Conservation (phyloP, 1,139 yeast species). For the Nakaseomyces nivariensis region DNA sequence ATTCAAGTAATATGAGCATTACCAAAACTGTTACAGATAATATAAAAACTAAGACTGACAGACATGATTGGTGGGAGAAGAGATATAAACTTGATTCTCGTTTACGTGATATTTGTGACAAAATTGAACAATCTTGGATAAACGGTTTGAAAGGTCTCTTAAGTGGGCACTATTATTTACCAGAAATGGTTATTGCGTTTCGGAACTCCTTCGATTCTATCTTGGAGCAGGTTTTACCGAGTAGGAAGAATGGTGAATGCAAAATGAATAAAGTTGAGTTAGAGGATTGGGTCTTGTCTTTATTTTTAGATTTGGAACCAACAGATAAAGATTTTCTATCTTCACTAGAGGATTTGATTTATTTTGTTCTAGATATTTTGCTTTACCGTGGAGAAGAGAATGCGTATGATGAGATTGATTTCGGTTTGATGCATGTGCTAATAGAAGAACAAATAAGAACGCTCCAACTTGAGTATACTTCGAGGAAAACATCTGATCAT, state of each 20-base stretch:
- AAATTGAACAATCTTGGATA: constrained; percentile 61
- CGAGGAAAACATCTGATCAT: constrained; percentile 35
- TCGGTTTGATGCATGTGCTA: constrained; percentile 43
- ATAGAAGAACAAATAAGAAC: constrained; percentile 38
- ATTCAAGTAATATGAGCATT: constrained; percentile 53
- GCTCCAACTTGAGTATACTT: constrained; percentile 17
- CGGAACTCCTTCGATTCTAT: constrained; percentile 32
- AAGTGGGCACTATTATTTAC: constrained; percentile 34
- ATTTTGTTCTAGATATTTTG: constrained; percentile 50
- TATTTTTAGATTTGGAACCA: constrained; percentile 42
- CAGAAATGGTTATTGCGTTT: constrained; percentile 31
- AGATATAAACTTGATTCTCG: constrained; percentile 54
- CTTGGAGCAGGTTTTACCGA: constrained; percentile 31
- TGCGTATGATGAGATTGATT: constrained; percentile 55
- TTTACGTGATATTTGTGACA: constrained; percentile 43
- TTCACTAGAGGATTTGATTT: constrained; percentile 53
- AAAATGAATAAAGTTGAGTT: constrained; percentile 31
- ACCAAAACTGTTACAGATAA: constrained; percentile 39
- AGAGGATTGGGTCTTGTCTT: constrained; percentile 41
- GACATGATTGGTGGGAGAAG: constrained; percentile 69
- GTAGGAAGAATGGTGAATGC: constrained; percentile 27
- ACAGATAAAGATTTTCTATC: constrained; percentile 30
- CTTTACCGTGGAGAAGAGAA: constrained; percentile 55
- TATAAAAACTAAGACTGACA: constrained; percentile 44
- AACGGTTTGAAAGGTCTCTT: constrained; percentile 59